These are phyloP conservation scores for Funneliformis geosporum DNA, from an alignment of 192 early-diverging fungal genomes.

Conservation along the genomic window DNA sequence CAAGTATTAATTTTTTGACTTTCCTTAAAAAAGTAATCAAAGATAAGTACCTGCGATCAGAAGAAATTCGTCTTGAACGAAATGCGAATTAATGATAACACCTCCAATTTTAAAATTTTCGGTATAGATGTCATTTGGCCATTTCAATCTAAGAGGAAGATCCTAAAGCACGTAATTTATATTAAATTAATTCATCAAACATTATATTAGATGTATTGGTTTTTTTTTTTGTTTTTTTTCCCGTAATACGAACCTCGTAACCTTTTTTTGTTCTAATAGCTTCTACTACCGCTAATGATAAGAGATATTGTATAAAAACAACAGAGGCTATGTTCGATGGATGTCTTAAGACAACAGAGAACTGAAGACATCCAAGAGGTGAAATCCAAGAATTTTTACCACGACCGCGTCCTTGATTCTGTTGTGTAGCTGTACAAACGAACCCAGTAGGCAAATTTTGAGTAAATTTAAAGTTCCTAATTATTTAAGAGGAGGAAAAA, in stretches of 20 bases:
- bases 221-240: neutral
- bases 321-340: constrained; percentile 61
- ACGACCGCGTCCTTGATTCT: constrained; percentile 86
- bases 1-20: constrained; percentile 2
- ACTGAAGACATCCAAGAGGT: constrained; percentile 85
- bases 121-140: constrained; percentile 98
- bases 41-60: constrained; percentile 72
- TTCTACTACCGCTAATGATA: constrained; percentile 81
- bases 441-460: constrained; percentile 73
- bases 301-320: constrained; percentile 95
- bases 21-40: neutral
- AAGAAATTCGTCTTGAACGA: constrained; percentile 67
- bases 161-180: constrained; percentile 33
- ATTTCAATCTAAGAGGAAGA: constrained; percentile 87
- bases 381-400: constrained; percentile 96
- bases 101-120: constrained; percentile 84
- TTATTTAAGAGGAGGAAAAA: constrained; percentile 32
- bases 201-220: too few relatives aligned
- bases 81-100: constrained; percentile 84
- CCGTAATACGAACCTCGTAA: constrained; percentile 54
- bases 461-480: constrained; percentile 64
- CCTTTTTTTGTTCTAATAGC: constrained; percentile 67
- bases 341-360: constrained; percentile 81
- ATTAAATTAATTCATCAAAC: neutral
- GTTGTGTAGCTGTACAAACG: constrained; percentile 77